A percentile compares a stretch with the other conserved stretches of the same genome.
phyloP scores from a whole-genome alignment of 257 asterid species.

The Rauvolfia tetraphylla region DNA sequence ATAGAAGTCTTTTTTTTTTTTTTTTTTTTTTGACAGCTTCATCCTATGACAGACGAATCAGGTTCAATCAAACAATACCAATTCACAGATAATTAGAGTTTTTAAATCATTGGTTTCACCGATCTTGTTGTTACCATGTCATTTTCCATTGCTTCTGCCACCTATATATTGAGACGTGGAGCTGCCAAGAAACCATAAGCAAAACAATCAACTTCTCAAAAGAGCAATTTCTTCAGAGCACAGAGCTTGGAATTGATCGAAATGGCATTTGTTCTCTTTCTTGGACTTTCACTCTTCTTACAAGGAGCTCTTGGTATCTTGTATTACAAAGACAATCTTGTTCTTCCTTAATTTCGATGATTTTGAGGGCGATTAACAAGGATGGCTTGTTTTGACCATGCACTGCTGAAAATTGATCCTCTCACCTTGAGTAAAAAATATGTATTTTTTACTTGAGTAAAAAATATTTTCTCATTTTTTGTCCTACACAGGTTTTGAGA shows the following conservation, averaged over 20 bases:
- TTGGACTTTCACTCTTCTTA: slow-evolving; percentile 6
- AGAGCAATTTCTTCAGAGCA: neutral
- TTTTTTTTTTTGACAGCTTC: neutral
- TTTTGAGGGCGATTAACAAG: too few species aligned
- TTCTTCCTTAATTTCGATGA: too few species aligned
- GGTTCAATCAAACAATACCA: neutral
- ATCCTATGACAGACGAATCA: neutral
- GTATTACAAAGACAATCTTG: too few species aligned
- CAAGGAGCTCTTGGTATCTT: slow-evolving; percentile 1
- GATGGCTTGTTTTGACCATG: too few species aligned
- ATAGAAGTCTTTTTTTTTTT: too few species aligned
- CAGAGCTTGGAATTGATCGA: neutral
- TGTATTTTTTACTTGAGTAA: too few species aligned
- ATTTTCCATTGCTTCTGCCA: neutral
- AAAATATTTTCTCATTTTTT: too few species aligned
- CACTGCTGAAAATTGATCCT: too few species aligned
- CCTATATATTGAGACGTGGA: neutral
- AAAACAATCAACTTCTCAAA: too few species aligned
- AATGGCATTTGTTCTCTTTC: slow-evolving; percentile 13
- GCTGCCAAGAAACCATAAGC: neutral
- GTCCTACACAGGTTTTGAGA: too few species aligned
- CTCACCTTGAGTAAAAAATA: too few species aligned
- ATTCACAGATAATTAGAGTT: neutral
- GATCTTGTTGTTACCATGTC: neutral
- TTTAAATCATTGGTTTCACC: too few species aligned